Evolutionary conservation across 768 basidiomycete species (phyloP).

Genomic region (Butyriboletus loyo): DNA sequence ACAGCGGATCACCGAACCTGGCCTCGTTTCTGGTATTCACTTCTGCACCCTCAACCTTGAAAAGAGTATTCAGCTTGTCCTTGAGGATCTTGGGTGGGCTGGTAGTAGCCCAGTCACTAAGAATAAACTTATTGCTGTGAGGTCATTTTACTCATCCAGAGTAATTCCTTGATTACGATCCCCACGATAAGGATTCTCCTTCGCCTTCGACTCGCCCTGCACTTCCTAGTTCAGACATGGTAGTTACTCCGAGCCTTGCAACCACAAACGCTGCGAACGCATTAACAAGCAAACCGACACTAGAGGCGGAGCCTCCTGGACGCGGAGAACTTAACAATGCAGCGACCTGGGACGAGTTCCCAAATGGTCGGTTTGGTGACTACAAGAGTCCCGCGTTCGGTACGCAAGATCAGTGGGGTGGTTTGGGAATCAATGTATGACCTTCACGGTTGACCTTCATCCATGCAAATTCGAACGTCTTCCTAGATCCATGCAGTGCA

Average conservation of each 20-base stretch:
- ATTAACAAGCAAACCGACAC: constrained; percentile 46
- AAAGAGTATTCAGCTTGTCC: constrained; percentile 84
- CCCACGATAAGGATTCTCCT: constrained; percentile 38
- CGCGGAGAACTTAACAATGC: constrained; percentile 76
- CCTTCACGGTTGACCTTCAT: neutral
- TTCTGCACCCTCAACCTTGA: constrained; percentile 98
- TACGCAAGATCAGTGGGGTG: constrained; percentile 73
- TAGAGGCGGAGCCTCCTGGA: constrained; percentile 53
- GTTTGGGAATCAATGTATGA: constrained; percentile 56
- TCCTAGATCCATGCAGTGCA: constrained; percentile 59
- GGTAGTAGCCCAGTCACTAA: constrained; percentile 39
- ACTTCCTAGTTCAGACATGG: constrained; percentile 34
- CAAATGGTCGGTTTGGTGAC: constrained; percentile 97
- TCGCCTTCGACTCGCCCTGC: constrained; percentile 30
- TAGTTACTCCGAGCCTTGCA: constrained; percentile 66
- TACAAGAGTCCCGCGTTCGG: constrained; percentile 97
- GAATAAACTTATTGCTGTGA: constrained; percentile 70
- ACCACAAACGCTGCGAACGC: constrained; percentile 58
- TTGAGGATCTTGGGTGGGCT: constrained; percentile 79
- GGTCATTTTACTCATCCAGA: constrained; percentile 13
- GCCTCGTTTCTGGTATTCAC: constrained; percentile 73
- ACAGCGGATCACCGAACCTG: constrained; percentile 49
- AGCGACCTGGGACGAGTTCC: constrained; percentile 91
- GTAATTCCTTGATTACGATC: neutral
- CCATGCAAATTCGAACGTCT: neutral